phyloP scores from a whole-genome alignment of 2,329 filamentous ascomycete genomes.

The Delphinella strobiligena region DNA sequence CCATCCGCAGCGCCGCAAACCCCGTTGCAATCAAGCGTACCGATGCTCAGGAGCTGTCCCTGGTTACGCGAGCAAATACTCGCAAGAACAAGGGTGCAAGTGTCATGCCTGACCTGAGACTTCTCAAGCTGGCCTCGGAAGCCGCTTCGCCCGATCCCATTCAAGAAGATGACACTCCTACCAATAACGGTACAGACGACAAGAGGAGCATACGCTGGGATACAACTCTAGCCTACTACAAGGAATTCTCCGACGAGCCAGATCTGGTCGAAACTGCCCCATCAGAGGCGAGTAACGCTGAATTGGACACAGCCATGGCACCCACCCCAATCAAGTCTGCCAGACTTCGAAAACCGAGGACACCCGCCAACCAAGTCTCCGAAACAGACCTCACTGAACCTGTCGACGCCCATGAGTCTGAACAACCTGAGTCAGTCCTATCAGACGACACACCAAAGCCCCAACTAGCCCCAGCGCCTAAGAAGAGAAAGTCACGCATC shows the following conservation, averaged over 20 bases:
- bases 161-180: slow-evolving; percentile 6
- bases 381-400: no score
- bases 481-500: slow-evolving; percentile 19
- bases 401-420: no score
- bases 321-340: neutral
- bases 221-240: slow-evolving; percentile 33
- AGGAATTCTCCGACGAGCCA: slow-evolving; percentile 22
- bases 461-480: slow-evolving; percentile 5
- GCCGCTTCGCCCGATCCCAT: slow-evolving; percentile 5
- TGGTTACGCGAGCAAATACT: slow-evolving; percentile 35
- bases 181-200: slow-evolving; percentile 15
- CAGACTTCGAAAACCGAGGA: neutral
- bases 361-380: slow-evolving; percentile 3
- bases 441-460: no score
- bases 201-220: slow-evolving; percentile 34
- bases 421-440: no score
- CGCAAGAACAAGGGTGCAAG: slow-evolving; percentile 38
- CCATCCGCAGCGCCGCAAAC: slow-evolving; percentile 30
- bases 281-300: slow-evolving; percentile 11
- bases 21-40: slow-evolving; percentile 34
- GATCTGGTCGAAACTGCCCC: slow-evolving; percentile 13
- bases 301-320: neutral
- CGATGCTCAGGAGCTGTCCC: slow-evolving; percentile 36
- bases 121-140: slow-evolving; percentile 29
- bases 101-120: slow-evolving; percentile 29